A percentile compares a stretch with the other conserved stretches of the same genome.
Conservation (phyloP, 495 filamentous ascomycete genomes). For the Aspergillus wentii region DNA sequence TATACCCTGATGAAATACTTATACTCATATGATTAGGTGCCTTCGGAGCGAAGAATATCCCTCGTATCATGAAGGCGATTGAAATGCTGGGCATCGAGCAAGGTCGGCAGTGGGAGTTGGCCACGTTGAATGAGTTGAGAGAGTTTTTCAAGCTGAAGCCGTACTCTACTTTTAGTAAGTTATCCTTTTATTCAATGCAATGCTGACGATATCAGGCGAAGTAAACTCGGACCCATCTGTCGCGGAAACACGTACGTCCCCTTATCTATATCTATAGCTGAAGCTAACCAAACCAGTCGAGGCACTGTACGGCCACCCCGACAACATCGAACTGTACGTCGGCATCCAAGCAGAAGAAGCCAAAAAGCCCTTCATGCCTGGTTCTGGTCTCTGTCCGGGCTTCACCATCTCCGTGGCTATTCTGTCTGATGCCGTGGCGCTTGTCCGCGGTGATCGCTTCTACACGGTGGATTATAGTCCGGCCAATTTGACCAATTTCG, state of each 20-base stretch:
- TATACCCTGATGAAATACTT: neutral
- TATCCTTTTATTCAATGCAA: constrained; percentile 17
- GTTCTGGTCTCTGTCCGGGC: constrained; percentile 33
- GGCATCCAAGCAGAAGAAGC: constrained; percentile 39
- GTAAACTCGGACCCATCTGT: constrained; percentile 65
- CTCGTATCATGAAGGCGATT: constrained; percentile 58
- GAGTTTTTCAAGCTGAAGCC: constrained; percentile 65
- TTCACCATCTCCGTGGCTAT: constrained; percentile 37
- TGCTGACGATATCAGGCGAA: constrained; percentile 20
- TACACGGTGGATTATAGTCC: constrained; percentile 54
- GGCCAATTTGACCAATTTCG: constrained; percentile 60
- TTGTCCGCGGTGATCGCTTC: constrained; percentile 42
- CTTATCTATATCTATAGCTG: constrained; percentile 59
- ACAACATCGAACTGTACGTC: constrained; percentile 43
- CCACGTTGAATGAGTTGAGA: constrained; percentile 72
- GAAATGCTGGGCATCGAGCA: constrained; percentile 75
- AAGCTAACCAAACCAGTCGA: constrained; percentile 27
- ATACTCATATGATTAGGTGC: constrained; percentile 22
- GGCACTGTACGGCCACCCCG: constrained; percentile 64
- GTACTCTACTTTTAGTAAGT: constrained; percentile 50
- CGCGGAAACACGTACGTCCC: constrained; percentile 52
- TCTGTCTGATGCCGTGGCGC: constrained; percentile 38
- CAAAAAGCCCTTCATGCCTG: constrained; percentile 32
- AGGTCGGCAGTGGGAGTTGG: constrained; percentile 64
- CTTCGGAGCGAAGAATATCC: constrained; percentile 63